phyloP scores from a whole-genome alignment of 1,284 basidiomycete genomes.

The Erythrobasidium hasegawianum region DNA sequence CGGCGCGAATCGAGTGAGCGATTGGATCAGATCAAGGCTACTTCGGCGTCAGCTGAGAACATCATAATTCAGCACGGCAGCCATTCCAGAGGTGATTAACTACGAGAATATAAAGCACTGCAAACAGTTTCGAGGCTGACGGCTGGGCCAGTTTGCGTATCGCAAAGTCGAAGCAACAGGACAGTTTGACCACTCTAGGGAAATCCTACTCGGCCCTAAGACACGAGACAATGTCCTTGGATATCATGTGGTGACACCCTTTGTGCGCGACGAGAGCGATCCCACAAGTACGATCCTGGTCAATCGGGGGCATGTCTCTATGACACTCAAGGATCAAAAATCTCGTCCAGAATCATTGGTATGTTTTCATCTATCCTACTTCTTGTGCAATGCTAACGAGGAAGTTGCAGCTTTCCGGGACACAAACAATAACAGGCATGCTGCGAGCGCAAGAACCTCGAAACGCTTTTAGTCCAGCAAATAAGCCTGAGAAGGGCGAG shows the following conservation, averaged over 20 bases:
- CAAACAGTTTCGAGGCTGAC: neutral
- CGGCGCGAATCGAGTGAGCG: constrained; percentile 79
- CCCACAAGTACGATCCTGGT: constrained; percentile 64
- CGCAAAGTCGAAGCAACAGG: constrained; percentile 75
- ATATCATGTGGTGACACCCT: constrained; percentile 79
- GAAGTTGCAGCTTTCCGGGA: constrained; percentile 36
- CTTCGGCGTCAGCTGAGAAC: neutral
- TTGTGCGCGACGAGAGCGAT: constrained; percentile 59
- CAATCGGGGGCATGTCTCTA: constrained; percentile 82
- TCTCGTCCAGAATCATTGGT: constrained; percentile 41
- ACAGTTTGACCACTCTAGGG: constrained; percentile 67
- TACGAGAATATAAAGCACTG: no score
- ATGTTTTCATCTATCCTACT: neutral
- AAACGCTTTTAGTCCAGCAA: constrained; percentile 83
- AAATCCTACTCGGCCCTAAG: constrained; percentile 79
- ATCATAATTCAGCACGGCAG: constrained; percentile 14
- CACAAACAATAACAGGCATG: constrained; percentile 58
- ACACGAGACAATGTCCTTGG: constrained; percentile 80
- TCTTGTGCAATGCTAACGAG: no score
- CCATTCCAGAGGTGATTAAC: constrained; percentile 28
- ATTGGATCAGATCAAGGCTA: neutral
- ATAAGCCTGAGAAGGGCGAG: constrained; percentile 69
- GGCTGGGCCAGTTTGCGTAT: constrained; percentile 68
- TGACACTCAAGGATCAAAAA: constrained; percentile 51
- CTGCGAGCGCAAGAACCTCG: constrained; percentile 57